Evolutionary conservation across 1,284 basidiomycete species (phyloP), one percentile per base, ranked within the genome.

Genomic region (Austroboletus rostrupii): DNA sequence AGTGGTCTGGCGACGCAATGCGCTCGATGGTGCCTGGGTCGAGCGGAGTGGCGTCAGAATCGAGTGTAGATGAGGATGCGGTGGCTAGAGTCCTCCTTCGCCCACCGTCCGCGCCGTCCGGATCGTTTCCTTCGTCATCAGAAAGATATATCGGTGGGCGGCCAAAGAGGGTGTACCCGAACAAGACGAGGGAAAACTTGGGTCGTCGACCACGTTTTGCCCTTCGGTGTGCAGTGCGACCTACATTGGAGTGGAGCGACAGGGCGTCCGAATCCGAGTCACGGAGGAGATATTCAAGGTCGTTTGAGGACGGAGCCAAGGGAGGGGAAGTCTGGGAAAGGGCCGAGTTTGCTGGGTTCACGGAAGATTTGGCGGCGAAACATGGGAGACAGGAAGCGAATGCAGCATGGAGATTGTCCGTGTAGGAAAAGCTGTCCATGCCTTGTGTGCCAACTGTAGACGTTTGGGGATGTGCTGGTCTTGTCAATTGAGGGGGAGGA

Each of bases 121-220:
- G 29, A 23, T 57, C 69, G 6, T 72, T 75, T 12, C 19, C 52
- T 17, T 76, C 74, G 21, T 79, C 80, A 3, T 80, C 56, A 11
- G 76, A 71, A 20, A 85, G 73, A 35, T 79, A 76, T 42, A 86
- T 79, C 9, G 80, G 74, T 14, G 74, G 70, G 19, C 70, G 72
- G 21, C 85, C 85, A 55, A 87, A 85, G 4, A 87, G 70, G 51
- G 81, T 72, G 57, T 70, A 82, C 6, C 84, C 85, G 53, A 85
- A 85, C 3, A 87, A 57, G 16, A 73, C 75, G 56, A 85, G 77
- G 65, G 62, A 85, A 76, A 48, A 64, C 59, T 56, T 73, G 61
- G 56, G 60, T 1, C 67, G 64, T 53, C 70, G 71, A 53, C 65
- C 66, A 42, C 59, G 66, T 45, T 59, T 67, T 50, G 63, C 60